A percentile compares a stretch with the other conserved stretches of the same genome.
These are phyloP conservation scores for Russula vinacea DNA, from an alignment of 768 basidiomycete species.

Conservation along the genomic window DNA sequence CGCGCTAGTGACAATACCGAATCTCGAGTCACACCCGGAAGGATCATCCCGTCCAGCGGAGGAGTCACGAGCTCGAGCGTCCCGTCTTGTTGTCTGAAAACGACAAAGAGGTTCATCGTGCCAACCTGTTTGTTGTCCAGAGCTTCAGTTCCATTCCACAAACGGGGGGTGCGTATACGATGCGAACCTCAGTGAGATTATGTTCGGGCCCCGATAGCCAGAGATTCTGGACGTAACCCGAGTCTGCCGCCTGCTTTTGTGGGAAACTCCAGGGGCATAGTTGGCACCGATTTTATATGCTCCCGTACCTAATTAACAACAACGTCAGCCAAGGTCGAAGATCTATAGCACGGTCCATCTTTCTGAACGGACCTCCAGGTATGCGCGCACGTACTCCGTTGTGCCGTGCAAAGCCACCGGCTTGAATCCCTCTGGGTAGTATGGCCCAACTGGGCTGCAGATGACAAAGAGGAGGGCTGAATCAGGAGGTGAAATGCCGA, in stretches of 20 bases:
- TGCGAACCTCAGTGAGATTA: slow-evolving; percentile 48
- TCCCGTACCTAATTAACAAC: slow-evolving; percentile 40
- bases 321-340: neutral
- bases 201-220: slow-evolving; percentile 71
- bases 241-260: slow-evolving; percentile 57
- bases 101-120: slow-evolving; percentile 80
- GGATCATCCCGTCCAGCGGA: slow-evolving; percentile 39
- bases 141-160: slow-evolving; percentile 32
- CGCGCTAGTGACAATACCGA: slow-evolving; percentile 40
- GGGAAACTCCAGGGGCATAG: slow-evolving; percentile 62
- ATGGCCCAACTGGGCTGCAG: slow-evolving; percentile 47
- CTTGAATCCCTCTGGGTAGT: slow-evolving; percentile 50
- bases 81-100: slow-evolving; percentile 56
- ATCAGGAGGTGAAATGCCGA: slow-evolving; percentile 49
- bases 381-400: slow-evolving; percentile 78
- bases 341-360: neutral
- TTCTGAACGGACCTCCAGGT: slow-evolving; percentile 61
- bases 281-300: slow-evolving; percentile 61
- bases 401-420: slow-evolving; percentile 61
- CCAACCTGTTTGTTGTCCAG: slow-evolving; percentile 54
- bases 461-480: slow-evolving; percentile 52
- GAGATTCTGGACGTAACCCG: slow-evolving; percentile 74
- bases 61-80: slow-evolving; percentile 34
- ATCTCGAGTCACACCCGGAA: slow-evolving; percentile 46
- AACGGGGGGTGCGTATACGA: slow-evolving; percentile 34